phyloP scores from a whole-genome alignment of 2,329 filamentous ascomycete genomes.

The Ceratocystis cubensis region DNA sequence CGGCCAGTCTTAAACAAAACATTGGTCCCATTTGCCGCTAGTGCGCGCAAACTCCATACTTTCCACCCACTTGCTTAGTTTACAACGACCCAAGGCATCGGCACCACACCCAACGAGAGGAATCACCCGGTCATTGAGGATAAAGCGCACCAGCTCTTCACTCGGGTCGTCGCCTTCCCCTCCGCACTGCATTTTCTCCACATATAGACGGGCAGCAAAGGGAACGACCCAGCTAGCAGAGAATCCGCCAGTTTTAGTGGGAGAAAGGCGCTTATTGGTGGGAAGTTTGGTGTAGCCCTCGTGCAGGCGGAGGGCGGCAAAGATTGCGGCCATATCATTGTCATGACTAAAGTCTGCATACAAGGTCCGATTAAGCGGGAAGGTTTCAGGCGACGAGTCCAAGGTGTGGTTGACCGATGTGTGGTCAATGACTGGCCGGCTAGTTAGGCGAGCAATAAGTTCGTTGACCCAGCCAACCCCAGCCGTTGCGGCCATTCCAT shows the following conservation, averaged over 20 bases:
- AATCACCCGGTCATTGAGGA: slow-evolving; percentile 76
- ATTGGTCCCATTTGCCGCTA: slow-evolving; percentile 63
- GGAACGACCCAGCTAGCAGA: slow-evolving; percentile 69
- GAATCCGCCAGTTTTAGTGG: slow-evolving; percentile 50
- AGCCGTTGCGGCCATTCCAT: slow-evolving; percentile 67
- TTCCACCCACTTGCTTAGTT: slow-evolving; percentile 55
- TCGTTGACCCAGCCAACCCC: slow-evolving; percentile 84
- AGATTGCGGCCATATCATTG: slow-evolving; percentile 69
- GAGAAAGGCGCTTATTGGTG: slow-evolving; percentile 37
- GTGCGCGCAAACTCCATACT: slow-evolving; percentile 59
- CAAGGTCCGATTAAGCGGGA: slow-evolving; percentile 54
- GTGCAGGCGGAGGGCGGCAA: slow-evolving; percentile 67
- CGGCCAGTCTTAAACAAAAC: slow-evolving; percentile 32
- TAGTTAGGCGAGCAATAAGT: slow-evolving; percentile 67
- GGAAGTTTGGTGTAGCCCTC: slow-evolving; percentile 47
- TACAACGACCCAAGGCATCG: slow-evolving; percentile 60
- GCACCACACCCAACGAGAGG: slow-evolving; percentile 56
- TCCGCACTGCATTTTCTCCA: slow-evolving; percentile 71
- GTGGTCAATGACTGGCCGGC: slow-evolving; percentile 52
- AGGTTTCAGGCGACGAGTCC: slow-evolving; percentile 53
- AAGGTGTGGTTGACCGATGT: slow-evolving; percentile 70
- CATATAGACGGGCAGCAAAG: slow-evolving; percentile 67
- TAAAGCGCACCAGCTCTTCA: slow-evolving; percentile 62
- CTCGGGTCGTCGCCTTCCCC: slow-evolving; percentile 23
- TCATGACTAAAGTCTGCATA: slow-evolving; percentile 92